Base-by-base conservation (phyloP, 371 early-diverging fungal species). In the Circinella minor region DNA sequence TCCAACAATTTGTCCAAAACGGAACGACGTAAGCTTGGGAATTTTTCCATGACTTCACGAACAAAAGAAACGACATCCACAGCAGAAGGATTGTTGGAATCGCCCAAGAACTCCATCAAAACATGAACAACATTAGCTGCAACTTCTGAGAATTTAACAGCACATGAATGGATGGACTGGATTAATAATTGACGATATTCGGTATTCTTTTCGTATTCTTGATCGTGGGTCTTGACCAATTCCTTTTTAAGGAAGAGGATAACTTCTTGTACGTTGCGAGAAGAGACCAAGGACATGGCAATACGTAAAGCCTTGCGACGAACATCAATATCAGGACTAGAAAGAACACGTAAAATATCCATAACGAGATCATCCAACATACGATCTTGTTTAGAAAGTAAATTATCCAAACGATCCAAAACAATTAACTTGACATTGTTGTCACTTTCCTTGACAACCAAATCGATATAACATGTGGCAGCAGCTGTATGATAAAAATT, bases 371-470 rank as follows among this genome's bases (percentile, higher is more conserved):
- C 97, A 75, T 96, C 95, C 61, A 97, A 78, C 36, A 95, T 88
- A 68, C 91, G 87, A 61, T 92, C 95, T 74, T 96, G 93, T 77
- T 95, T 94, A 68, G 89, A 88, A 47, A 89, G 86, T 71, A 99
- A 81, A 69, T 94, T 95, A 62, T 92, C 91, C 55, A 99, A 80
- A 61, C 95, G 90, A 76, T 96, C 95, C 68, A 99, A 85, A 2
- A 97, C 97, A 78, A 97, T 98, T 55, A 98, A 79, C 84, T 98
- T 98, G 61, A 98, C 92, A 80, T 98, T 99, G 84, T 97, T 99
- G 76, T 99, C 98, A 5, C 96, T 88, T 76, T 95, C 99, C 81
- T 95, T 95, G 55, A 92, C 83, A 66, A 91, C 91, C 59, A 99
- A 87, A 55, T 95, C 91, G 63, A 97, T 94, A 69, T 95, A 97